A percentile compares a stretch with the other conserved stretches of the same genome.
phyloP scores from a whole-genome alignment of 1,284 basidiomycete genomes.

The Neonothopanus nambi region DNA sequence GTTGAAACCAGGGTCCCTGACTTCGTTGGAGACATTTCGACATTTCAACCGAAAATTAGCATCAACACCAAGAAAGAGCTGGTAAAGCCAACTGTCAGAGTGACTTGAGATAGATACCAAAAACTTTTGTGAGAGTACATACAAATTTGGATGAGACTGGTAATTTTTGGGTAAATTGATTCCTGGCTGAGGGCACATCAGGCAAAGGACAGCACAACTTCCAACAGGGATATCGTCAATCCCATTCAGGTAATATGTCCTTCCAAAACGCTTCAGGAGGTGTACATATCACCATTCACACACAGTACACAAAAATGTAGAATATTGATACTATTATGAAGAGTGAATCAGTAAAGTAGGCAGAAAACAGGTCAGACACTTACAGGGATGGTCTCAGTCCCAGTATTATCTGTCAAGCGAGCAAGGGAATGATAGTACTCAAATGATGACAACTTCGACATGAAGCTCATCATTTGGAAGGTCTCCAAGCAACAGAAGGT shows the following conservation, averaged over 20 bases:
- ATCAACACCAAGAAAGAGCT: constrained; percentile 15
- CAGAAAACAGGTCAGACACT: not conserved
- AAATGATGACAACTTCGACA: constrained; percentile 24
- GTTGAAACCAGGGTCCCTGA: constrained; percentile 15
- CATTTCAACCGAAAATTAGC: constrained; percentile 15
- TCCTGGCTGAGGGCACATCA: constrained; percentile 23
- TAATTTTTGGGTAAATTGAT: constrained; percentile 20
- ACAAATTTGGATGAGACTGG: constrained; percentile 1
- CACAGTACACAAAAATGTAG: constrained; percentile 11
- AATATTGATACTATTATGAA: constrained; percentile 12
- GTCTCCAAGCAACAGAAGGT: constrained; percentile 24
- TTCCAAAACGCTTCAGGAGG: constrained; percentile 20
- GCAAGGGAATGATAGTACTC: constrained; percentile 26
- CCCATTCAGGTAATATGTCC: constrained; percentile 18
- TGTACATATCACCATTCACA: constrained; percentile 20
- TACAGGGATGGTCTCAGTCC: constrained; percentile 17
- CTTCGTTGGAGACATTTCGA: constrained; percentile 12
- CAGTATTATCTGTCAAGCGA: constrained; percentile 25
- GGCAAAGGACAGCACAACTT: constrained; percentile 21
- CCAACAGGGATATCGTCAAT: constrained; percentile 12
- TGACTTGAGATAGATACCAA: not conserved
- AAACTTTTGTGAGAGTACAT: no score
- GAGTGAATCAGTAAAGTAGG: not conserved
- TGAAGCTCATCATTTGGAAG: constrained; percentile 26
- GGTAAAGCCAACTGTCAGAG: constrained; percentile 18